Base-by-base conservation (phyloP, 371 early-diverging fungal species). In the Capillidium heterosporum region DNA sequence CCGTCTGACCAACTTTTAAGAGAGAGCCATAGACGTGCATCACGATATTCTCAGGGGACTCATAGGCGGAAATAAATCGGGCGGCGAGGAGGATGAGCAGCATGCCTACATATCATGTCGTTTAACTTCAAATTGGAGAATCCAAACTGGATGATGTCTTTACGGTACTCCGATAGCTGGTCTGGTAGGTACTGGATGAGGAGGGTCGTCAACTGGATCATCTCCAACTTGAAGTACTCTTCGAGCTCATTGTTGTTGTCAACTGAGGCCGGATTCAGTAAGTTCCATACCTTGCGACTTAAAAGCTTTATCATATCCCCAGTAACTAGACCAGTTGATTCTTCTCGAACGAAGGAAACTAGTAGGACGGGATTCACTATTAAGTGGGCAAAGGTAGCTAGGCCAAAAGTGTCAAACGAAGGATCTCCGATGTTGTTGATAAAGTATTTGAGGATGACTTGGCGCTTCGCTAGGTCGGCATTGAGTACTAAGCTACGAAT, bases 71-170 rank as follows among this genome's bases (percentile, higher is more conserved):
- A 54, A 95, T 87, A 62, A 94, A 94, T 27, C 85, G 76, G 1
- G 93, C 82, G 50, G 94, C 76, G 26, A 93, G 64, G 4, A 92
- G 94, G 35, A 64, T 92, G 94, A 1, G 97, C 89, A 0, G 96
- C 84, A 59, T 95, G 91, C 60, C 93, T 95, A 65, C 87, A 82
- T 15, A 89, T 91, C 7, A 89, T 74, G 57, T 98, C 97, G 56
- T 96, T 92, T 21, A 85, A 67, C 57, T 88, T 85, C 43, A 89
- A 67, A 59, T 85, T 84, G 48, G 78, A 80, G 94, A 95, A 98
- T 0, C 88, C 94, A 70, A 89, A 91, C 59, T 89, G 91, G 64
- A 95, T 90, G 2, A 96, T 80, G 57, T 91, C 89, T 65, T 91
- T 92, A 28, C 89, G 75, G n/a, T 75, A 67, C 58, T 91, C 91